These are phyloP conservation scores for Pseudogymnoascus sp. DNA, from an alignment of 2,329 filamentous ascomycete species.

Conservation along the genomic window DNA sequence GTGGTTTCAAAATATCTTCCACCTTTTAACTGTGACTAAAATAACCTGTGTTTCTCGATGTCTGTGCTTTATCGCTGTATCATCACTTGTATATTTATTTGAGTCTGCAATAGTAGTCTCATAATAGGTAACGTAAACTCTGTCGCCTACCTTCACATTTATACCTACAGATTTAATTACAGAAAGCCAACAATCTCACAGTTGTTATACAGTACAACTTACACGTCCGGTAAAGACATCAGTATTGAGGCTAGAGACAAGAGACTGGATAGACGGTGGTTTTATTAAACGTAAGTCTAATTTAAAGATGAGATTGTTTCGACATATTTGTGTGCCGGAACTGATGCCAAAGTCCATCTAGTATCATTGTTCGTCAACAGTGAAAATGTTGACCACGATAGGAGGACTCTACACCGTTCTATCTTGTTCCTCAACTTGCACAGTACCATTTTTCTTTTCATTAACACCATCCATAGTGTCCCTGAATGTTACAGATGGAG, in stretches of 20 bases:
- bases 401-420: neutral
- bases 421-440: neutral
- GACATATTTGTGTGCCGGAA: neutral
- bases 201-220: neutral
- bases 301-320: neutral
- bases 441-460: neutral
- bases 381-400: neutral
- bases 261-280: neutral
- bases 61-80: neutral
- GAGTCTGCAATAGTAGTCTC: neutral
- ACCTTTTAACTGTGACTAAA: neutral
- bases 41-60: neutral
- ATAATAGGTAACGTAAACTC: neutral
- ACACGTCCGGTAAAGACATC: neutral
- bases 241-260: neutral
- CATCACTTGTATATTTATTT: neutral
- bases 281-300: neutral
- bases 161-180: neutral
- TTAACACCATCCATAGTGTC: conserved; percentile 10
- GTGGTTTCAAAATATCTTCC: neutral
- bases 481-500: conserved; percentile 27
- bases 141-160: neutral
- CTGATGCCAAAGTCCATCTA: neutral
- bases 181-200: neutral
- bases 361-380: neutral